These are phyloP conservation scores for Trichoderma sp. DNA, from an alignment of 2,329 filamentous ascomycete genomes.

Conservation along the genomic window DNA sequence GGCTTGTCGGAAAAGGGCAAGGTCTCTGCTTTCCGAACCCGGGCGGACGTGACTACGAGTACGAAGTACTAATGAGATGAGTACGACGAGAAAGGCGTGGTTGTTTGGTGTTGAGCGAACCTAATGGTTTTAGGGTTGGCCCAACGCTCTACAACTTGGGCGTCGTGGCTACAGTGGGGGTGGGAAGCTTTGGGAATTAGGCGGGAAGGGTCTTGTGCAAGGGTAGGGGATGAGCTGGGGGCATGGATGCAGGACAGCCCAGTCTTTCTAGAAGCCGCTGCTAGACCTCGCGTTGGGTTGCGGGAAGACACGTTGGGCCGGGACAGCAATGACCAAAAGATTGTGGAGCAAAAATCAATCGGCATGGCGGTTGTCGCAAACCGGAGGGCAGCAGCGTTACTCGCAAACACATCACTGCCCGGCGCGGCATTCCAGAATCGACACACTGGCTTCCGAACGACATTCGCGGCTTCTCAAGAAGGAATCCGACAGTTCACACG, in stretches of 20 bases:
- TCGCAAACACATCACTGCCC: conserved; percentile 19
- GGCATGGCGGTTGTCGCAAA: conserved; percentile 14
- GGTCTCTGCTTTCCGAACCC: background rate
- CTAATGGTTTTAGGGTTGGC: conserved; percentile 17
- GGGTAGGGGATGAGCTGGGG: background rate
- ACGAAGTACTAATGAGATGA: background rate
- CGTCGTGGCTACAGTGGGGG: conserved; percentile 18
- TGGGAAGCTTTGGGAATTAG: conserved; percentile 14
- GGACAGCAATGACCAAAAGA: conserved; percentile 12
- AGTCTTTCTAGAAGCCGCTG: conserved; percentile 20
- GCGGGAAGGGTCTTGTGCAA: conserved; percentile 19
- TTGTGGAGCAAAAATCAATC: conserved; percentile 11
- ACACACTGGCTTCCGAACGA: background rate
- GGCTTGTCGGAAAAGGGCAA: conserved; percentile 14
- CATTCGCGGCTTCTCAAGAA: background rate
- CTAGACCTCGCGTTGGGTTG: conserved; percentile 19
- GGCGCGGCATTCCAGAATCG: conserved; percentile 18
- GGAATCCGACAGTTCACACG: conserved; percentile 12
- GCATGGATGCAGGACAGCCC: conserved; percentile 18
- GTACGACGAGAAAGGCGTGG: conserved; percentile 2
- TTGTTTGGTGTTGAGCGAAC: conserved; percentile 17
- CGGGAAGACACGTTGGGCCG: conserved; percentile 19
- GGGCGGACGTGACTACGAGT: background rate
- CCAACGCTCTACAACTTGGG: conserved; percentile 18
- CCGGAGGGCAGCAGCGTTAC: conserved; percentile 13